phyloP scores from a whole-genome alignment of 495 filamentous ascomycete genomes.

The Xylaria intraflava region DNA sequence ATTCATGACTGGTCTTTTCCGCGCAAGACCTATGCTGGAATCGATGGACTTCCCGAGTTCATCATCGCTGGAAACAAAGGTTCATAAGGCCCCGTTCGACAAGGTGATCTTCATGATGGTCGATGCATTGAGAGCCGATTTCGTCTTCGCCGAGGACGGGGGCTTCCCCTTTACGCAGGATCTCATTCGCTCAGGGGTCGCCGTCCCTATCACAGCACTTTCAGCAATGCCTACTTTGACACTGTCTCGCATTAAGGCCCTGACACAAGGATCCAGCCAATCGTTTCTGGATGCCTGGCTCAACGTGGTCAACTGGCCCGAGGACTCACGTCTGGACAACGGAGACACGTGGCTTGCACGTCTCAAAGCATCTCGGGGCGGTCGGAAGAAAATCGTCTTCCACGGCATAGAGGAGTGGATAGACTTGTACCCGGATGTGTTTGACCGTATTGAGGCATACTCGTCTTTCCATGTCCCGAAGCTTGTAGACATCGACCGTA shows the following conservation, averaged over 20 bases:
- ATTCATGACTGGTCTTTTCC: slow-evolving; percentile 6
- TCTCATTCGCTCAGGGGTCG: slow-evolving; percentile 2
- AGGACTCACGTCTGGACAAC: not conserved
- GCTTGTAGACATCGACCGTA: not conserved
- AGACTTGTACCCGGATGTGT: not conserved
- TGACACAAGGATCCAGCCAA: slow-evolving; percentile 3
- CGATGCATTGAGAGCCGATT: slow-evolving; percentile 3
- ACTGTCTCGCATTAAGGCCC: slow-evolving; percentile 4
- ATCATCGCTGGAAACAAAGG: not conserved
- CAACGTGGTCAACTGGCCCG: not conserved
- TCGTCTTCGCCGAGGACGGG: not conserved
- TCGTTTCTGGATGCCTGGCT: not conserved
- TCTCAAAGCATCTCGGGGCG: not conserved
- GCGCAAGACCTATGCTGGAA: not conserved
- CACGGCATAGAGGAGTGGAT: not conserved
- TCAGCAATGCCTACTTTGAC: slow-evolving; percentile 1
- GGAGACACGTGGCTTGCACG: not conserved
- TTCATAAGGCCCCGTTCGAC: not conserved
- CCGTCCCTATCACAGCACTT: slow-evolving; percentile 1
- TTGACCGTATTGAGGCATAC: not conserved
- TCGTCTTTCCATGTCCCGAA: not conserved
- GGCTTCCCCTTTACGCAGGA: slow-evolving; percentile 5
- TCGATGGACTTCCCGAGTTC: not conserved
- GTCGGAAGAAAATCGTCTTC: not conserved
- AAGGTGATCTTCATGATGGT: slow-evolving; percentile 9